These are phyloP conservation scores for Aegilops longissima DNA, from an alignment of 176 grass and related monocot genomes.

Conservation along the genomic window DNA sequence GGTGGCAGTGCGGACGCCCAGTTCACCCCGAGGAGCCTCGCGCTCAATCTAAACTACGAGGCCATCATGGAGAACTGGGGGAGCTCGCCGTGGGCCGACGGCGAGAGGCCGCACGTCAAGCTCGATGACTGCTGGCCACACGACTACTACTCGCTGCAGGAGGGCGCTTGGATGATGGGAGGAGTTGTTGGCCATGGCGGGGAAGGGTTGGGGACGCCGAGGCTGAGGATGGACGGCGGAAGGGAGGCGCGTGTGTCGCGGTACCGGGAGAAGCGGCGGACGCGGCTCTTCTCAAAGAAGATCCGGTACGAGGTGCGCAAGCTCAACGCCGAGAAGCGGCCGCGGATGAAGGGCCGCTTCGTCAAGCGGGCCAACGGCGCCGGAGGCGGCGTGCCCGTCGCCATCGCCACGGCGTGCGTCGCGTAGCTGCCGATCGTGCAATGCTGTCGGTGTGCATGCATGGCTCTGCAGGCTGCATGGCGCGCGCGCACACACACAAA, in stretches of 20 bases:
- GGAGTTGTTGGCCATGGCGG: slow-evolving; percentile 28
- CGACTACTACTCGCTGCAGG: slow-evolving; percentile 57
- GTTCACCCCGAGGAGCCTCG: slow-evolving; percentile 32
- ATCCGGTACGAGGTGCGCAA: slow-evolving; percentile 98
- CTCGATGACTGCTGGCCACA: slow-evolving; percentile 57
- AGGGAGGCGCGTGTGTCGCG: slow-evolving; percentile 78
- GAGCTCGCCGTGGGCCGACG: slow-evolving; percentile 73
- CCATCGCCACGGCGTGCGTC: slow-evolving; percentile 34
- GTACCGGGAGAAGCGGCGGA: slow-evolving; percentile 94
- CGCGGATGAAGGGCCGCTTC: slow-evolving; percentile 94
- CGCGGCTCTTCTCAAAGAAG: slow-evolving; percentile 97
- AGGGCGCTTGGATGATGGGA: slow-evolving; percentile 46
- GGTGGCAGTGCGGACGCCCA: neutral
- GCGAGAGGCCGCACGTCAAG: slow-evolving; percentile 56
- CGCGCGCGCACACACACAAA: slow-evolving; percentile 17
- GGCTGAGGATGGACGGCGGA: slow-evolving; percentile 43
- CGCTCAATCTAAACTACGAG: slow-evolving; percentile 80
- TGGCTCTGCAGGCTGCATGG: neutral
- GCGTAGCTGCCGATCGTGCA: slow-evolving; percentile 28
- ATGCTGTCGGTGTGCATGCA: neutral
- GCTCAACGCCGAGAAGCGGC: slow-evolving; percentile 97
- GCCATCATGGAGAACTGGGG: slow-evolving; percentile 72
- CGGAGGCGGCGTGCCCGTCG: neutral
- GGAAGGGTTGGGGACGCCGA: neutral
- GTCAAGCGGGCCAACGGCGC: slow-evolving; percentile 58